Base-by-base conservation (phyloP, 495 filamentous ascomycete genomes). In the Talaromyces liani region DNA sequence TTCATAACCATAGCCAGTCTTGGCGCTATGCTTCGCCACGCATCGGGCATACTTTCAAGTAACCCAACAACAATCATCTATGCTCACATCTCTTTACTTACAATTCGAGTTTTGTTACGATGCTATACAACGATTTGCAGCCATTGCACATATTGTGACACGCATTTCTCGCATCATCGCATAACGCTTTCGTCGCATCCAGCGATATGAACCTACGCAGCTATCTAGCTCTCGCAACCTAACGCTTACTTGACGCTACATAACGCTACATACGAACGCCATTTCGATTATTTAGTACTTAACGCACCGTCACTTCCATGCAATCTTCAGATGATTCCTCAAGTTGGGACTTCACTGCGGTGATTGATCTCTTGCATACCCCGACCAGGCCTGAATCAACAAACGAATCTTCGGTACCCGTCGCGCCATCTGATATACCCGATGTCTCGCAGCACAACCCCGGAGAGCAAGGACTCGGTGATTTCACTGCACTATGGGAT, bases 341-440 rank as follows among this genome's bases (percentile, higher is more conserved):
- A 51, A 70, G 65, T 55, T 83, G 81, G 81, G 79, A 80, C 65
- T 80, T 83, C 64, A 69, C 77, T 63, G 71, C 75, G 65, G 81
- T 78, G 69, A 75, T 77, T 65, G 76, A 79, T 66, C 74, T 83
- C 54, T 72, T 82, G n/a, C 67, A 70, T 39, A 76, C 77, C 22
- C 75, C 75, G 66, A 70, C 76, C 65, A 69, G 49, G 33, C 33
- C 31, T 39, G 2, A 34, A 0, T 10, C 45, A 9, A 39, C 24
- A 25, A 54, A 34, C 31, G 22, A 14, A 36, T 2, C 25, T 24
- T 7, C 5, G 47, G n/a, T n/a, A n/a, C 31, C 24, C 33, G 33
- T 9, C 27, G 18, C 57, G 22, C 57, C 18, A 18, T 49, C 45
- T 49, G 45, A 49, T 14, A 29, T 14, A 29, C 18, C 60, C 27